Evolutionary conservation across 1,284 basidiomycete genomes (phyloP).

Genomic region (Rhodotorula sp.): DNA sequence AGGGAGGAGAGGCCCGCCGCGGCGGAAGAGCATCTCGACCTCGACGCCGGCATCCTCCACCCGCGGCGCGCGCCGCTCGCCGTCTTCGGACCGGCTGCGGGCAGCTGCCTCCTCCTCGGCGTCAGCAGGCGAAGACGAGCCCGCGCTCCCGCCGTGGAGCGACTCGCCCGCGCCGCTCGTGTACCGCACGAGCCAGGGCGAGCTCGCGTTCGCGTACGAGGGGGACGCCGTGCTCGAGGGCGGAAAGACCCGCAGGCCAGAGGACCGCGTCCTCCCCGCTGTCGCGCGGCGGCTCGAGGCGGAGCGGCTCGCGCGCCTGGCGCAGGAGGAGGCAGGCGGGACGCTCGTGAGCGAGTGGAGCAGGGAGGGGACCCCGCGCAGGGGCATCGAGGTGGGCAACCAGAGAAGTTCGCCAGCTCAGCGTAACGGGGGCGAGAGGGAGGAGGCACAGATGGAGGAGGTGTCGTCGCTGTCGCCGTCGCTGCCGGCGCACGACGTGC

Average conservation of each 20-base stretch:
- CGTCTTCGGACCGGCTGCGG: not conserved
- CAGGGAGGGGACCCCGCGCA: conserved; percentile 13
- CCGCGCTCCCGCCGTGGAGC: not conserved
- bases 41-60: not conserved
- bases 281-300: conserved; percentile 19
- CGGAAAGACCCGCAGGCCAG: not conserved
- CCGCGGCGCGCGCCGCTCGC: too few species aligned
- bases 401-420: not conserved
- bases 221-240: not conserved
- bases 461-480: not conserved
- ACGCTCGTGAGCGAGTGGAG: conserved; percentile 17
- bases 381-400: not conserved
- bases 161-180: conserved; percentile 9
- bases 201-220: not conserved
- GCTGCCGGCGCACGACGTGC: not conserved
- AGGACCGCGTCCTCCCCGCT: conserved; percentile 13
- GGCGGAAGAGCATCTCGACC: conserved; percentile 5
- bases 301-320: conserved; percentile 6
- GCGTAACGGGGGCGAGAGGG: not conserved
- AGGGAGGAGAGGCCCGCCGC: not conserved
- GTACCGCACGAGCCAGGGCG: conserved; percentile 13
- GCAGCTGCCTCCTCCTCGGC: not conserved
- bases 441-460: not conserved
- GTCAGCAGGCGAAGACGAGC: not conserved
- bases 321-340: not conserved